Base-by-base conservation (phyloP, 2,329 filamentous ascomycete genomes). In the Aspergillus melleus region DNA sequence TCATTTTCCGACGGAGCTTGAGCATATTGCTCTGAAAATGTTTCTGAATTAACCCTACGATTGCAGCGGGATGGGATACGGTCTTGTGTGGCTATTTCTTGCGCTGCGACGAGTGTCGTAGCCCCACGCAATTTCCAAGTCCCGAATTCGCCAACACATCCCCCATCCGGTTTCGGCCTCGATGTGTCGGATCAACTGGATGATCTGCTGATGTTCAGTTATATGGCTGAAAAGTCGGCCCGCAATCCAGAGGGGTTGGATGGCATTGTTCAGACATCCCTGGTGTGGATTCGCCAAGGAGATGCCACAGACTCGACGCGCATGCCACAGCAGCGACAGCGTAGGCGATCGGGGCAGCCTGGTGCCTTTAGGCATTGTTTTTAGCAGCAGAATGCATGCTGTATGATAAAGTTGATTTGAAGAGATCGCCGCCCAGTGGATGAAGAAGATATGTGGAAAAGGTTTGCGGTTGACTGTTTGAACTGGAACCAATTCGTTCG, bases 351-450 rank as follows among this genome's bases (percentile, higher is more conserved):
- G 55, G 11, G 60, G 62, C 4, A 72, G 46, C 20, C 64, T 64
- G 0, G 63, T 70, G 30, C 61, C 70, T 61, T 71, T 76, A 1
- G 81, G 80, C 62, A 75, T 78, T 14, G 76, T 75, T 24, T 78
- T 76, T 0, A 86, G 72, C 12, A 87, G 74, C 10, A 86, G 66
- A 11, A 85, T 79, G 61, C 80, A 83, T 9, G 82, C 78, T 0
- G 84, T 84, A 63, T 86, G 84, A 50, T 85, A 84, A 0, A 86
- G 74, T 62, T 86, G 84, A 54, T 83, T 86, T 79, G 74, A 14
- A 83, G 80, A 75, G 5, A 76, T 68, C 0, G 76, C 79, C 0
- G 79, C 74, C 1, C 77, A 77, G 50, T 77, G 79, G 4, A 78
- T 78, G 64, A 81, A 83, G 0, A 84, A 68, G n/a, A 84, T 69